These are phyloP conservation scores for Yamadazyma membranifaciens DNA, from an alignment of 1,139 yeast genomes.

Conservation along the genomic window DNA sequence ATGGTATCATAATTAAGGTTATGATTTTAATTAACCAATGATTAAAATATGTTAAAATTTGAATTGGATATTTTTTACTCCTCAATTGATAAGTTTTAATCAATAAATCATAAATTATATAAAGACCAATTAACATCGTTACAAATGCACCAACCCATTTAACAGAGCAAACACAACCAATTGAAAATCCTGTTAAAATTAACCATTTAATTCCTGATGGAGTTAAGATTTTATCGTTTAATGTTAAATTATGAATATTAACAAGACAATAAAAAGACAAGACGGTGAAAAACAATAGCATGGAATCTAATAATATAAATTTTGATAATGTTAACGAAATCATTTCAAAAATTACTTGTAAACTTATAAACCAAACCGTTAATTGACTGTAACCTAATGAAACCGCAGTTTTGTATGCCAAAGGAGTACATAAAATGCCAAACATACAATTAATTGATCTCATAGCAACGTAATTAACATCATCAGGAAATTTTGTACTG, in stretches of 20 bases:
- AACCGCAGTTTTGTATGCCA: slow-evolving; percentile 90
- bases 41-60: slow-evolving; percentile 37
- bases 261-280: slow-evolving; percentile 58
- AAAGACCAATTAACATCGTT: slow-evolving; percentile 82
- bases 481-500: slow-evolving; percentile 82
- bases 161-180: slow-evolving; percentile 92
- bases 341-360: slow-evolving; percentile 83
- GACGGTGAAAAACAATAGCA: slow-evolving; percentile 76
- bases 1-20: slow-evolving; percentile 72
- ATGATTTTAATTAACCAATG: slow-evolving; percentile 78
- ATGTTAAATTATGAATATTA: slow-evolving; percentile 49
- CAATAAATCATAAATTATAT: slow-evolving; percentile 73
- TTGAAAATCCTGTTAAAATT: slow-evolving; percentile 67
- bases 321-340: slow-evolving; percentile 88
- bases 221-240: slow-evolving; percentile 38
- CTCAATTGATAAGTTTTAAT: slow-evolving; percentile 55
- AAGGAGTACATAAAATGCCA: slow-evolving; percentile 86
- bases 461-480: slow-evolving; percentile 86
- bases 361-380: slow-evolving; percentile 84
- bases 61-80: slow-evolving; percentile 30
- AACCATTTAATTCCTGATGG: slow-evolving; percentile 54
- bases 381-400: slow-evolving; percentile 78
- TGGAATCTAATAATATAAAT: slow-evolving; percentile 92
- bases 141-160: slow-evolving; percentile 96
- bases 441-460: slow-evolving; percentile 90